Conservation (phyloP, 2,329 filamentous ascomycete species). For the Fusarium marasasianum region DNA sequence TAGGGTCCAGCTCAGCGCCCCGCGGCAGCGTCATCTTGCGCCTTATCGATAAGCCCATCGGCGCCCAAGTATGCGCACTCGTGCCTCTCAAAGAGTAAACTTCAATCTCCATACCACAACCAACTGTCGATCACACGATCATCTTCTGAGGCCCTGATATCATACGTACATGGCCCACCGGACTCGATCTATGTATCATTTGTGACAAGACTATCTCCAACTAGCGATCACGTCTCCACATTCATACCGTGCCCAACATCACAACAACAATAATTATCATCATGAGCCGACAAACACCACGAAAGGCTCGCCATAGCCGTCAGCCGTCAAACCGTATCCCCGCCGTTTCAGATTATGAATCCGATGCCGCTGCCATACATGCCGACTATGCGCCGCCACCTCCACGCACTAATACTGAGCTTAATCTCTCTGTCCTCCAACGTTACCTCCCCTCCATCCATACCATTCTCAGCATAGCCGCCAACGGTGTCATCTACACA, state of each 20-base stretch:
- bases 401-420: slow-evolving; percentile 80
- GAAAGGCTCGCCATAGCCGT: slow-evolving; percentile 52
- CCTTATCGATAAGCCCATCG: slow-evolving; percentile 45
- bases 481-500: slow-evolving; percentile 86
- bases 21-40: slow-evolving; percentile 36
- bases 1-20: slow-evolving; percentile 16
- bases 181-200: not conserved
- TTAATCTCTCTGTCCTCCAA: slow-evolving; percentile 86
- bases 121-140: not conserved
- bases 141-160: not conserved
- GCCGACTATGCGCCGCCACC: slow-evolving; percentile 55
- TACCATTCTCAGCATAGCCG: slow-evolving; percentile 80
- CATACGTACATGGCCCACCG: not conserved
- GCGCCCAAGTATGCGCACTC: slow-evolving; percentile 22
- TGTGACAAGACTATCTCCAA: not conserved
- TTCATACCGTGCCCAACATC: slow-evolving; percentile 11
- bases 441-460: slow-evolving; percentile 81
- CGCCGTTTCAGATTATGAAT: slow-evolving; percentile 70
- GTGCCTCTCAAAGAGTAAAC: slow-evolving; percentile 28
- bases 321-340: slow-evolving; percentile 54
- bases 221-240: not conserved
- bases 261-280: slow-evolving; percentile 45
- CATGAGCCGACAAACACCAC: slow-evolving; percentile 58
- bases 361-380: slow-evolving; percentile 62
- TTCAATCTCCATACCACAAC: slow-evolving; percentile 13